Evolutionary conservation across 2,329 filamentous ascomycete species (phyloP), one percentile per base, ranked within the genome.

Genomic region (Sporothrix phasma): DNA sequence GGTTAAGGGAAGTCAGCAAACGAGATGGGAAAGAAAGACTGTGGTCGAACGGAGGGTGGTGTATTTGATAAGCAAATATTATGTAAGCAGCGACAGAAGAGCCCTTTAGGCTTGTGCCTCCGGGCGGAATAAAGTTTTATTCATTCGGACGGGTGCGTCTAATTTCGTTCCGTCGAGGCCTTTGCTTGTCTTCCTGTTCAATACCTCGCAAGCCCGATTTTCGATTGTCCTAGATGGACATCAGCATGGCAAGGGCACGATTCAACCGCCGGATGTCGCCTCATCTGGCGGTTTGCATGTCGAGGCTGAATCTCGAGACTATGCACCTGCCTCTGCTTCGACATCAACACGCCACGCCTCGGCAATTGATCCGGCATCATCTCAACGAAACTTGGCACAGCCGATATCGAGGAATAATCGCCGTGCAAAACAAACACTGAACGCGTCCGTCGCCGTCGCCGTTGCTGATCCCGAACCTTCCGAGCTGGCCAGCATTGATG

Each of bases 401-500:
- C 51, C 29, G n/a, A 37, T 19, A 56, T 15, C 31, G 31, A 19
- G 31, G 26, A 43, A 29, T 10, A 6, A 39, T 46, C 24, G 39
- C 39, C 39, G 29, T 26, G 19, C 43, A 10, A 26, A n/a, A 2
- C 46, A 31, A 11, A 51, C 34, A 22, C 61, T 51, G 4, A 61
- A 60, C 41, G 53, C 61, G 5, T 63, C 67, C 24, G 26, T 34
- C 13, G 31, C 34, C 24, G 26, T 34, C 13, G 31, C 34, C 6
- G 63, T 61, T 1, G 34, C 46, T 19, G 61, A 41, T 49, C 54
- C 60, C 2, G 62, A 64, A 5, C 3, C 62, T 8, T n/a, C 49
- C 10, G 45, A 61, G n/a, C 60, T 67, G 1, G 53, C 63, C n/a
- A 64, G 54, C 26, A 61, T 69, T 6, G 70, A 73, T 53, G 26